phyloP scores from a whole-genome alignment of 768 basidiomycete genomes.

The Pholiota molesta region DNA sequence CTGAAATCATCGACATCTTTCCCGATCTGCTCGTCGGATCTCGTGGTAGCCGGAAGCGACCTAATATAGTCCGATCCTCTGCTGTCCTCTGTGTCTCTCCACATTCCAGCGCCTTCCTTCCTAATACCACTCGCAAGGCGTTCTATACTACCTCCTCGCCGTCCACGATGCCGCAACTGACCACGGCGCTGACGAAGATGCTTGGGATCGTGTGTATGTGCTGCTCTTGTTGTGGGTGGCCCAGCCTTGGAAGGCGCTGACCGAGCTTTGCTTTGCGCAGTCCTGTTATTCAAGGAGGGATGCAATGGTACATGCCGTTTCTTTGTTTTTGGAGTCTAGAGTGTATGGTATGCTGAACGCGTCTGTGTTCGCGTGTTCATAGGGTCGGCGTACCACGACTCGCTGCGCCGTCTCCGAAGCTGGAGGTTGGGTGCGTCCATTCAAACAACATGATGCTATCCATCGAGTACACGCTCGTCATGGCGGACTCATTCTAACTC shows the following conservation, averaged over 20 bases:
- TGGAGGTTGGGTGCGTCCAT: slow-evolving; percentile 70
- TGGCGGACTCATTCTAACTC: background rate
- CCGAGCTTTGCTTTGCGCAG: slow-evolving; percentile 33
- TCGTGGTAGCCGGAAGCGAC: slow-evolving; percentile 10
- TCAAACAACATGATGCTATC: too few species aligned
- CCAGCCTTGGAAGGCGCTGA: background rate
- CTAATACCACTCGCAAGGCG: background rate
- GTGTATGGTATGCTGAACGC: background rate
- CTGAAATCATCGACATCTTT: background rate
- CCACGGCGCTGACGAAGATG: slow-evolving; percentile 64
- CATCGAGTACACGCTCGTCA: too few species aligned
- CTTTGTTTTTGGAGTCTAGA: background rate
- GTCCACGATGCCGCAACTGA: background rate
- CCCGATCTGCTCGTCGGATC: slow-evolving; percentile 10
- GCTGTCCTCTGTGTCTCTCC: background rate
- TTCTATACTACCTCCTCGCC: slow-evolving; percentile 4
- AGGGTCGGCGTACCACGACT: slow-evolving; percentile 84
- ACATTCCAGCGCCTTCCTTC: background rate
- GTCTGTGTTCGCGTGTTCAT: background rate
- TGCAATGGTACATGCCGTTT: slow-evolving; percentile 73
- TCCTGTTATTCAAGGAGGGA: slow-evolving; percentile 85
- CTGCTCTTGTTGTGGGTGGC: background rate
- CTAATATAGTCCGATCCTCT: slow-evolving; percentile 1
- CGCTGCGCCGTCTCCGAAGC: slow-evolving; percentile 82
- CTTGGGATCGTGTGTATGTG: slow-evolving; percentile 69